A percentile compares a stretch with the other conserved stretches of the same genome.
phyloP scores from a whole-genome alignment of 2,329 filamentous ascomycete genomes.

The Aspergillus oerlinghausenensis region DNA sequence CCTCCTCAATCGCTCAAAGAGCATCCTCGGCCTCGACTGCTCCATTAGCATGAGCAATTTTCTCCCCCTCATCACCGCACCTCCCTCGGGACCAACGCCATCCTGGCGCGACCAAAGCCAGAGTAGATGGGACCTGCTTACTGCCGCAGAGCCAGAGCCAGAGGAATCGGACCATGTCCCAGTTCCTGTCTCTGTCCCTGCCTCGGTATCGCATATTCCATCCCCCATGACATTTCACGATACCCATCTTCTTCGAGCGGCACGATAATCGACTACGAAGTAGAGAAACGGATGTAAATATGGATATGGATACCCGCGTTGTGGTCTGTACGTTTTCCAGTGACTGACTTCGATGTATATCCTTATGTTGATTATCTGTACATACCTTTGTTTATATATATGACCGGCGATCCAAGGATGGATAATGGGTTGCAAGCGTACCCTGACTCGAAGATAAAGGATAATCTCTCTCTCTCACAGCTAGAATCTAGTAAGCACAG shows the following conservation, averaged over 20 bases:
- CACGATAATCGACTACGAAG: neutral
- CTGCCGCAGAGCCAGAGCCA: neutral
- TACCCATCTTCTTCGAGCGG: neutral
- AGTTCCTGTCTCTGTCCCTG: too few species aligned
- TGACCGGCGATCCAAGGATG: neutral
- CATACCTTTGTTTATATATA: neutral
- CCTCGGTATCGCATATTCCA: neutral
- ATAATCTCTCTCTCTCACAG: too few species aligned
- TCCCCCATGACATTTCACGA: neutral
- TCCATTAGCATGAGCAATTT: conserved; percentile 27
- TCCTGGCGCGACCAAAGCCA: neutral
- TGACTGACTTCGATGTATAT: neutral
- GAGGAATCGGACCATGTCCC: neutral
- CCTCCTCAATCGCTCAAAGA: conserved; percentile 29
- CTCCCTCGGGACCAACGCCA: neutral
- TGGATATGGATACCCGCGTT: neutral
- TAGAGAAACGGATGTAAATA: neutral
- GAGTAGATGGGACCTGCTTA: neutral
- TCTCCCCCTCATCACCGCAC: conserved; percentile 18
- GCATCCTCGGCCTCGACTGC: conserved; percentile 28
- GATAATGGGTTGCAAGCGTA: neutral
- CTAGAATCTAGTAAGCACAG: too few species aligned
- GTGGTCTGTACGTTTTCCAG: neutral
- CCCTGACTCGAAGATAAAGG: too few species aligned
- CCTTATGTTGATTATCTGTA: neutral